These are phyloP conservation scores for Casuarina equisetifolia DNA, from an alignment of 306 rosid genomes.

Conservation along the genomic window DNA sequence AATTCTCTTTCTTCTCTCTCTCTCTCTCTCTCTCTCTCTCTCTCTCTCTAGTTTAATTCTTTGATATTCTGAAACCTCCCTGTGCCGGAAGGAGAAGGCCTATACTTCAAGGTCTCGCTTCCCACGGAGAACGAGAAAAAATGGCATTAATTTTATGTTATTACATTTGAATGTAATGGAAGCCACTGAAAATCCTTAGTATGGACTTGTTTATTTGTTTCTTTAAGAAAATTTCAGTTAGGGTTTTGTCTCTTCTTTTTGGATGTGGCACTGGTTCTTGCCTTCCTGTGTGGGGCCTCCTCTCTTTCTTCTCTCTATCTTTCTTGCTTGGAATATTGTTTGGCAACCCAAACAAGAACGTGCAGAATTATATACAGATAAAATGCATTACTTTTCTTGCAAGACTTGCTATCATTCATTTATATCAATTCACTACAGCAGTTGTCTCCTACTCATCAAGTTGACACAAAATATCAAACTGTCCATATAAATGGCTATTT, in stretches of 20 bases:
- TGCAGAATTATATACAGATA: constrained; percentile 15
- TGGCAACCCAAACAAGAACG: constrained; percentile 37
- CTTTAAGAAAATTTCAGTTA: not conserved
- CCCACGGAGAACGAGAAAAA: not conserved
- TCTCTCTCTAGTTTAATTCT: not conserved
- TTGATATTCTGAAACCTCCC: not conserved
- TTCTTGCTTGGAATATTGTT: constrained; percentile 3
- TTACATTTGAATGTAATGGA: not conserved
- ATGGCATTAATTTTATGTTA: not conserved
- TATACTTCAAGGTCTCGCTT: not conserved
- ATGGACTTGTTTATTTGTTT: not conserved
- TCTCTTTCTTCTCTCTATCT: not conserved
- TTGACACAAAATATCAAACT: constrained; percentile 1
- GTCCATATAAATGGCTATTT: too few species aligned
- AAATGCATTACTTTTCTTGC: constrained; percentile 41
- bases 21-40: too few species aligned
- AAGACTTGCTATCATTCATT: constrained; percentile 25
- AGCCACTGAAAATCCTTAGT: not conserved
- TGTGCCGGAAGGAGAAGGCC: constrained; percentile 9
- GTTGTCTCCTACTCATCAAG: constrained; percentile 31
- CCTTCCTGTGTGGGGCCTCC: not conserved
- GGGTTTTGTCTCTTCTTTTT: constrained; percentile 18
- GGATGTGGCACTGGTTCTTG: constrained; percentile 12
- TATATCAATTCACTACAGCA: constrained; percentile 5
- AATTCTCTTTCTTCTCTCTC: too few species aligned